Evolutionary conservation across 1,284 basidiomycete species (phyloP).

Genomic region (Cystobasidiaceae sp.): DNA sequence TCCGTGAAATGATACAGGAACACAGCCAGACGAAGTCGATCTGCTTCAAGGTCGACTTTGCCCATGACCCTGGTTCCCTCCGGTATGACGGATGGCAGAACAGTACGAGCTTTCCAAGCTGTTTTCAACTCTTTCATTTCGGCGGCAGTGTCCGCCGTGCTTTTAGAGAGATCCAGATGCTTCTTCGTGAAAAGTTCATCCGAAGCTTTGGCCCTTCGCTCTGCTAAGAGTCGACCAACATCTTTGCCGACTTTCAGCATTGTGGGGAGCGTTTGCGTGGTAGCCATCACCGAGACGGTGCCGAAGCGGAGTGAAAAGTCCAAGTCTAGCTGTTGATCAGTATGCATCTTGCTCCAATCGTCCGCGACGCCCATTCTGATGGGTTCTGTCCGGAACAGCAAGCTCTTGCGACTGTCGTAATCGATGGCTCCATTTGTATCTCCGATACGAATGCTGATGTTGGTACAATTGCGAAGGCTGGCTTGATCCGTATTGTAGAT

Average conservation of each 20-base stretch:
- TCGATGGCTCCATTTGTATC: slow-evolving; percentile 28
- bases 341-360: slow-evolving; percentile 32
- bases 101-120: slow-evolving; percentile 6
- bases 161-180: neutral
- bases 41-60: slow-evolving; percentile 31
- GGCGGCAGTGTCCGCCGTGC: neutral
- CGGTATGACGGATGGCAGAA: neutral
- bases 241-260: slow-evolving; percentile 25
- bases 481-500: neutral
- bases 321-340: neutral
- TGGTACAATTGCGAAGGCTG: neutral
- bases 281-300: slow-evolving; percentile 32
- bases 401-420: slow-evolving; percentile 33
- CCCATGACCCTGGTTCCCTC: slow-evolving; percentile 18
- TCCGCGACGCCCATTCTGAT: slow-evolving; percentile 33
- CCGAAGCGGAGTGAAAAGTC: slow-evolving; percentile 30
- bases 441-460: slow-evolving; percentile 30
- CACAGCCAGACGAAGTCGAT: slow-evolving; percentile 33
- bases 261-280: slow-evolving; percentile 32
- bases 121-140: neutral
- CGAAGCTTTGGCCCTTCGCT: slow-evolving; percentile 7
- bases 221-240: slow-evolving; percentile 31
- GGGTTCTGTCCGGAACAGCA: slow-evolving; percentile 34
- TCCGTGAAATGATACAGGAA: slow-evolving; percentile 36
- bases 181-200: neutral